Percentiles rank a stretch among this genome's conserved stretches.
These are phyloP conservation scores for Magnusiomyces tetraspermus DNA, from an alignment of 1,139 yeast species.

Conservation along the genomic window DNA sequence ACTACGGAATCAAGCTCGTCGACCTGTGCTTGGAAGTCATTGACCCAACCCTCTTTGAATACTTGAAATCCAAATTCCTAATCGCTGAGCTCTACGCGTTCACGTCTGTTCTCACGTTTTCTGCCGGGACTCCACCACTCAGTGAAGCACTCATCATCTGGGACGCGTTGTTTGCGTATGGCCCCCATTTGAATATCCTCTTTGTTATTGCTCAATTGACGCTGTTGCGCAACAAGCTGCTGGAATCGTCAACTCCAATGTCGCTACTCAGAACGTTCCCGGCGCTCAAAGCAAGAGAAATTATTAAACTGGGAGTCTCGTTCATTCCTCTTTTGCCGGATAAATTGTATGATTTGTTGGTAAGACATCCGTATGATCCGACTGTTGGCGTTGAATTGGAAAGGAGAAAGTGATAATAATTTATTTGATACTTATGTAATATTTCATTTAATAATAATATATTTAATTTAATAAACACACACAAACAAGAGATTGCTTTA, in stretches of 20 bases:
- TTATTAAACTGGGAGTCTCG: constrained; percentile 70
- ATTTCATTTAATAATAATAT: no score
- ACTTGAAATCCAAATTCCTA: constrained; percentile 51
- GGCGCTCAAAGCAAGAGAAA: constrained; percentile 51
- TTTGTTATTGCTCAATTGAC: constrained; percentile 80
- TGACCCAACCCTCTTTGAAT: constrained; percentile 61
- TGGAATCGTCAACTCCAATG: constrained; percentile 63
- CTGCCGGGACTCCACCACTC: constrained; percentile 86
- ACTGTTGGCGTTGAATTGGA: constrained; percentile 5
- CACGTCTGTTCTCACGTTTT: constrained; percentile 75
- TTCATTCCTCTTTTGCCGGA: constrained; percentile 71
- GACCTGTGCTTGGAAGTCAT: constrained; percentile 63
- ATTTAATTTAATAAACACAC: not conserved
- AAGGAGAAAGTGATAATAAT: no score
- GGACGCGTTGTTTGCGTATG: constrained; percentile 90
- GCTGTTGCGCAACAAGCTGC: constrained; percentile 51
- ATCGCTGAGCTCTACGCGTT: constrained; percentile 84
- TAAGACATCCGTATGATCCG: constrained; percentile 59
- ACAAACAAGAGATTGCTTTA: constrained; percentile 29
- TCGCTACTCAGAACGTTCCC: constrained; percentile 66
- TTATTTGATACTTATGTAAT: no score
- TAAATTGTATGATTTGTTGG: constrained; percentile 54
- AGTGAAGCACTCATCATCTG: constrained; percentile 66
- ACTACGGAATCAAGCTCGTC: constrained; percentile 56
- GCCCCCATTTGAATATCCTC: constrained; percentile 77